These are phyloP conservation scores for Diaporthe longicolla DNA, from an alignment of 2,329 filamentous ascomycete species.

Conservation along the genomic window DNA sequence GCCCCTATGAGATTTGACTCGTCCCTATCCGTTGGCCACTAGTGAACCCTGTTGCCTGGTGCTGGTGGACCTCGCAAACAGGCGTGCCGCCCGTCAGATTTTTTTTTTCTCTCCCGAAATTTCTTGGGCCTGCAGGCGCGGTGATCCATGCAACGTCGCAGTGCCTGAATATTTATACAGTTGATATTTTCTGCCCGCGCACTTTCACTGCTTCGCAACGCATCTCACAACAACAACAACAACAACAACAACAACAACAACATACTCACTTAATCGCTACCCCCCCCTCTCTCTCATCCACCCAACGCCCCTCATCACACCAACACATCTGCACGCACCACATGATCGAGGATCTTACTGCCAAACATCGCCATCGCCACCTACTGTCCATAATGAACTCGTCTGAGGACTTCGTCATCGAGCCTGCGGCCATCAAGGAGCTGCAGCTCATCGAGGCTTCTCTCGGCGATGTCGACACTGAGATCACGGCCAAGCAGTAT, in stretches of 20 bases:
- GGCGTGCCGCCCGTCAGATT: constrained; percentile 34
- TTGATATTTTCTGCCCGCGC: constrained; percentile 10
- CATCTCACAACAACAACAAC: background rate
- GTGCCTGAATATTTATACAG: constrained; percentile 35
- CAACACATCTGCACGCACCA: background rate
- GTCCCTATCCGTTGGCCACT: constrained; percentile 19
- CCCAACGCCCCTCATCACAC: background rate
- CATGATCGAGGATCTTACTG: constrained; percentile 13
- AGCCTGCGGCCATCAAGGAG: constrained; percentile 52
- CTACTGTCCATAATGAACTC: constrained; percentile 42
- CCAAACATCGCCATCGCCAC: constrained; percentile 64
- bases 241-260: too few species aligned
- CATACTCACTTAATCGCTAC: background rate
- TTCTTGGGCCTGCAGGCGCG: constrained; percentile 9
- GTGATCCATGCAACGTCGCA: constrained; percentile 35
- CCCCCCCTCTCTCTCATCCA: background rate
- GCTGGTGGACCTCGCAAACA: constrained; percentile 28
- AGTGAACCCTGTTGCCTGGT: constrained; percentile 31
- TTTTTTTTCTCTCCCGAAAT: constrained; percentile 35
- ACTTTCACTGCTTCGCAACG: background rate
- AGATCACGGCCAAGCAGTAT: constrained; percentile 52
- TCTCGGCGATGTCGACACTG: constrained; percentile 51
- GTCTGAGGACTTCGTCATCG: constrained; percentile 49
- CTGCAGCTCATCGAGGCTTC: constrained; percentile 51
- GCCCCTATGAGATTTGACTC: constrained; percentile 35